Base-by-base conservation (phyloP, 345 rosid species). In the Bruguiera sexangula region DNA sequence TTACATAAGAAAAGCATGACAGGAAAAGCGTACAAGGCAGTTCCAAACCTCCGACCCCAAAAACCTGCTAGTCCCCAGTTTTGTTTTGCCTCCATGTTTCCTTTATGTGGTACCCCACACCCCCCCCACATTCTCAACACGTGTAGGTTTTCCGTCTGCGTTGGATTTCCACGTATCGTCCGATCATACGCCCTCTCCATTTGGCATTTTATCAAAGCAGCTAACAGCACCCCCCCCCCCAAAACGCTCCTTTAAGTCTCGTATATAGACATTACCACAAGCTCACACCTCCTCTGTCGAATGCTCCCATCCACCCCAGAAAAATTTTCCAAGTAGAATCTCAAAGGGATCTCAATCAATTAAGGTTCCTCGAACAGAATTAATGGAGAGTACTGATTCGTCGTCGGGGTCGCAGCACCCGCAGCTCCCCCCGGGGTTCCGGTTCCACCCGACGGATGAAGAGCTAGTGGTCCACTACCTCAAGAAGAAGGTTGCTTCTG, bases 361-460 rank as follows among this genome's bases (percentile, higher is more conserved):
- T 1, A 31, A 66, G 54, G 5, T 9, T 36, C 3, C 60, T 13
- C 8, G 43, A 1, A 29, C 10, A 1, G 16, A 32, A 24, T 52
- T 72, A 13, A 92, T 92, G 97, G 98, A 90, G 82, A 85, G 96
- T 73, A 81, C 92, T 27, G 91, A 88, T 70, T 88, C 96, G 0
- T 87, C 91, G n/a, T 79, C 88, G 20, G 82, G 84, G 56, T 78
- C 87, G 6, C 91, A 74, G 29, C 91, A 90, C 73, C 98, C 93
- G 0, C 90, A 85, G 56, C 92, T 95, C 6, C 99, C 99, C 6
- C 98, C 97, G 6, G 99, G 99, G 3, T 95, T 95, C 84, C 78
- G 99, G 29, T 95, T 95, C 85, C 99, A 95, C 70, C 99, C 99
- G 16, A 90, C 99, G 26, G 98, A 95, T n/a, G 98, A 95, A 78